These are phyloP conservation scores for Tulasnella sp. DNA, from an alignment of 768 basidiomycete genomes.

Conservation along the genomic window DNA sequence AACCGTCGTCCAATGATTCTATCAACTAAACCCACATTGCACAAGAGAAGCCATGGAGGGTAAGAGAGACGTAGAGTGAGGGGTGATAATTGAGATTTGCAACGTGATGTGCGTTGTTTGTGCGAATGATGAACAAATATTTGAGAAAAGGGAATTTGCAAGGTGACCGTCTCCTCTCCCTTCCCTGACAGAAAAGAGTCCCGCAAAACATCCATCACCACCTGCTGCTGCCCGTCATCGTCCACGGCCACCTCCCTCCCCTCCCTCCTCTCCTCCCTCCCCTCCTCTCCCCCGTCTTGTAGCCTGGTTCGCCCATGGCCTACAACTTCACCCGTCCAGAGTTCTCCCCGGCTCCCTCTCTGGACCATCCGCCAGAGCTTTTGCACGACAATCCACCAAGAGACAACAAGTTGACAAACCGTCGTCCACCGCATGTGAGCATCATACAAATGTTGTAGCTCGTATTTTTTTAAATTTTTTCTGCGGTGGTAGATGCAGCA, in stretches of 20 bases:
- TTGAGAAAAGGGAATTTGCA: not conserved
- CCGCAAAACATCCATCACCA: not conserved
- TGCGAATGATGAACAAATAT: not conserved
- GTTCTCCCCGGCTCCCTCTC: not conserved
- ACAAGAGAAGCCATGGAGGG: conserved; percentile 8
- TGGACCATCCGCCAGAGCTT: conserved; percentile 11
- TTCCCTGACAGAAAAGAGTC: not conserved
- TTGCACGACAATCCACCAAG: conserved; percentile 13
- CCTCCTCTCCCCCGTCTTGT: not conserved
- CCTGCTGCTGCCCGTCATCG: not conserved
- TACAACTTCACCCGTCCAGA: not conserved
- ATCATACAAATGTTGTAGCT: not conserved
- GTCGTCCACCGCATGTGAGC: conserved; percentile 8
- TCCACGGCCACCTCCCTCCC: not conserved
- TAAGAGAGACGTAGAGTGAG: not conserved
- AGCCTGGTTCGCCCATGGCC: not conserved
- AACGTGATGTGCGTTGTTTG: conserved; percentile 1
- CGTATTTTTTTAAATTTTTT: conserved; percentile 2
- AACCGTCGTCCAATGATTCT: not conserved
- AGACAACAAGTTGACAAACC: conserved; percentile 4
- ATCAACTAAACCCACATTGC: not conserved
- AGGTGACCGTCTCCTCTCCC: conserved; percentile 1
- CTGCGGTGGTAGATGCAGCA: not conserved
- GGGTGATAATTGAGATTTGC: not conserved
- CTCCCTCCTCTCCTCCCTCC: not conserved